A percentile compares a stretch with the other conserved stretches of the same genome.
Conservation (phyloP, 2,329 filamentous ascomycete genomes). For the Diaporthe nobilis region DNA sequence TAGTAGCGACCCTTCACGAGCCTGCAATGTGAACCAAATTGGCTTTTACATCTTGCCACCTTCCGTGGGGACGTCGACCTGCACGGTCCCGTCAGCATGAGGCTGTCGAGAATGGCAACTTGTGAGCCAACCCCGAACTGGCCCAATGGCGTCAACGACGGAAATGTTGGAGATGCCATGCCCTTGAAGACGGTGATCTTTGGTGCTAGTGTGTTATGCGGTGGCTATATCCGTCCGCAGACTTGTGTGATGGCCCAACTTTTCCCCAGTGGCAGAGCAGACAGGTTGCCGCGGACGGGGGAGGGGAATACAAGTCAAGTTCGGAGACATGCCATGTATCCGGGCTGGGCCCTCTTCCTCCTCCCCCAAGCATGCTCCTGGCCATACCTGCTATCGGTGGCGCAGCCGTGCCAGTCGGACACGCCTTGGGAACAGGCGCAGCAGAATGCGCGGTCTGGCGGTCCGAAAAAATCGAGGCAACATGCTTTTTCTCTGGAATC, state of each 20-base stretch:
- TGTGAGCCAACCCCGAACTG: constrained; percentile 7
- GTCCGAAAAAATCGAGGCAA: constrained; percentile 27
- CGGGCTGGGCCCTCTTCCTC: background rate
- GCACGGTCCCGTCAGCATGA: constrained; percentile 17
- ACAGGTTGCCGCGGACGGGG: background rate
- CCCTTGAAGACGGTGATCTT: background rate
- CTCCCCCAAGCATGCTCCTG: background rate
- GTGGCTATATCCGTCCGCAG: background rate
- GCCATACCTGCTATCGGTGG: background rate
- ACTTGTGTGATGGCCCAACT: background rate
- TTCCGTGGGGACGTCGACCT: constrained; percentile 10
- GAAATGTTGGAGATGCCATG: constrained; percentile 1
- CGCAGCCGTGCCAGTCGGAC: constrained; percentile 9
- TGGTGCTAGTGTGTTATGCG: constrained; percentile 10
- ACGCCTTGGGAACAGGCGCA: constrained; percentile 1
- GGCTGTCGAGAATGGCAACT: constrained; percentile 20
- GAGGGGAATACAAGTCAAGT: background rate
- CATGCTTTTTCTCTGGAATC: constrained; percentile 22
- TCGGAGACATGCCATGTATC: background rate
- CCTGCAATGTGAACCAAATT: background rate
- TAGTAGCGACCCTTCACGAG: background rate
- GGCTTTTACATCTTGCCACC: constrained; percentile 25
- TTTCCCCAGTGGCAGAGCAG: background rate
- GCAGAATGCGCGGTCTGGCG: constrained; percentile 27
- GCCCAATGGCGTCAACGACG: constrained; percentile 1